Evolutionary conservation across 495 filamentous ascomycete species (phyloP).

Genomic region (Daldinia bambusicola): DNA sequence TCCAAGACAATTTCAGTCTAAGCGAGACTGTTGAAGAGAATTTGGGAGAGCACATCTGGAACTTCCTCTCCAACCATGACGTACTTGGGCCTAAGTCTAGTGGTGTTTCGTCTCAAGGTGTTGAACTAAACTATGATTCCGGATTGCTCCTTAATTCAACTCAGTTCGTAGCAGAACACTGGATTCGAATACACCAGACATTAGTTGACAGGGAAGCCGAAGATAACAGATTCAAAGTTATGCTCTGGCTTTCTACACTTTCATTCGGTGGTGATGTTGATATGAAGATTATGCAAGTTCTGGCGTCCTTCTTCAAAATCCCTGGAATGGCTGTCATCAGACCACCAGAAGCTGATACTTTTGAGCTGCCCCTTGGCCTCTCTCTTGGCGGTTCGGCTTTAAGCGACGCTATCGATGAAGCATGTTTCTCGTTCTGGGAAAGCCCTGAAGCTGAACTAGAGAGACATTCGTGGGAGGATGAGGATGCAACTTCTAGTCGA

Average conservation of each 20-base stretch:
- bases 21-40: background rate
- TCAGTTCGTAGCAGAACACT: slow-evolving; percentile 43
- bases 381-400: background rate
- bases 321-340: slow-evolving; percentile 33
- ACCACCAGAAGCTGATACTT: background rate
- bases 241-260: slow-evolving; percentile 60
- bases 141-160: slow-evolving; percentile 23
- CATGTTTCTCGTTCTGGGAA: background rate
- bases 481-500: background rate
- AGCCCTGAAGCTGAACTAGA: slow-evolving; percentile 6
- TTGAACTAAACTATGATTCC: slow-evolving; percentile 30
- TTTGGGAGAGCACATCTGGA: slow-evolving; percentile 1
- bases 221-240: slow-evolving; percentile 52
- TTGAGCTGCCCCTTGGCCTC: slow-evolving; percentile 1
- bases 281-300: slow-evolving; percentile 49
- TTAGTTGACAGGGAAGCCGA: slow-evolving; percentile 31
- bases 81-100: background rate
- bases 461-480: background rate
- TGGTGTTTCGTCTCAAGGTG: background rate
- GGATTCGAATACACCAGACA: slow-evolving; percentile 51
- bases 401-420: background rate
- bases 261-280: slow-evolving; percentile 46
- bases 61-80: background rate
- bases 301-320: slow-evolving; percentile 52
- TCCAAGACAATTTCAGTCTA: background rate